Evolutionary conservation across 176 grass and related monocot species (phyloP).

Genomic region (bread wheat (Triticum aestivum)): IWGSC_CS_RefSeq_v2.1 NC_057807.1:660886752-660887251

Average conservation of each 20-base stretch:
- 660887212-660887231: not conserved
- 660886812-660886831: not conserved
- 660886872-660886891: not conserved
- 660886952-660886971: not conserved
- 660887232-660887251: not conserved
- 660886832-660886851: not conserved
- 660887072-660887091: not conserved
- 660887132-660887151: not conserved
- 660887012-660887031: not conserved
- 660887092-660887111: not conserved
- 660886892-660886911: not conserved
- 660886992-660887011: not conserved
- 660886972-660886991: not conserved
- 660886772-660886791: not conserved
- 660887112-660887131: not conserved
- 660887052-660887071: not conserved
- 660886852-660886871: not conserved
- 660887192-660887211: slow-evolving; percentile 8
- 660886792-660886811: not conserved
- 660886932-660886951: not conserved
- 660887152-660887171: not conserved
- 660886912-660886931: not conserved
- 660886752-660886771: slow-evolving; percentile 22
- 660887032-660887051: not conserved
- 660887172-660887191: not conserved